Base-by-base conservation (phyloP, 1,284 basidiomycete genomes). In the Inonotus obliquus region DNA sequence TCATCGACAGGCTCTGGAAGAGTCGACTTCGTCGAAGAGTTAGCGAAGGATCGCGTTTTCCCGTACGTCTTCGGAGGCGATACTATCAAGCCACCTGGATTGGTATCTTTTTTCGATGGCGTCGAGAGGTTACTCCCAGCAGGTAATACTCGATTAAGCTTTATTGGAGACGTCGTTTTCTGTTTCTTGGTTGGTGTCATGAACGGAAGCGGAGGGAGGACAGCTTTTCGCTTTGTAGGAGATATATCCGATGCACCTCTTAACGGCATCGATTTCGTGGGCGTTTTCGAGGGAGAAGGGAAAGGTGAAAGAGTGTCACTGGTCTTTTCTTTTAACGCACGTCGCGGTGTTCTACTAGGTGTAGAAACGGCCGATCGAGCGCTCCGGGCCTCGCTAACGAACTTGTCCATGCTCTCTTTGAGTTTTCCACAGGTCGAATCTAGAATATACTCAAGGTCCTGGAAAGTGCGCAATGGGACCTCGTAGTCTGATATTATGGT, bases 381-480 rank as follows among this genome's bases (percentile, higher is more conserved):
- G n/a, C 39, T 38, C n/a, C 60, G 29, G 41, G 29, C 38, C 23
- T 54, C 54, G 19, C 53, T 51, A 37, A 59, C 27, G 38, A 60
- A 60, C 19, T 59, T 60, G 45, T 60, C 62, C 35, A 63, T 63
- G 29, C 54, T 63, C 25, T 56, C 47, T 48, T 45, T 49, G 10
- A 63, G n/a, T 25, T 52, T 27, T 27, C 44, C 23, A 25, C 62
- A 63, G 10, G 27, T 53, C 13, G n/a, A 21, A 27, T 59, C 57
- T n/a, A 63, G 35, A 29, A 59, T 25, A 10, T 25, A n/a, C 27
- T 55, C 45, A 29, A 63, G 25, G 13, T 54, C 58, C 27, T 60
- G 58, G n/a, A 63, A 60, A 19, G 55, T 58, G 23, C 47, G 37
- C 7, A 57, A 32, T 19, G 25, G 41, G 19, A 63, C 54, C 19